Base-by-base conservation (phyloP, 2,329 filamentous ascomycete species). In the Apiospora kogelbergensis region DNA sequence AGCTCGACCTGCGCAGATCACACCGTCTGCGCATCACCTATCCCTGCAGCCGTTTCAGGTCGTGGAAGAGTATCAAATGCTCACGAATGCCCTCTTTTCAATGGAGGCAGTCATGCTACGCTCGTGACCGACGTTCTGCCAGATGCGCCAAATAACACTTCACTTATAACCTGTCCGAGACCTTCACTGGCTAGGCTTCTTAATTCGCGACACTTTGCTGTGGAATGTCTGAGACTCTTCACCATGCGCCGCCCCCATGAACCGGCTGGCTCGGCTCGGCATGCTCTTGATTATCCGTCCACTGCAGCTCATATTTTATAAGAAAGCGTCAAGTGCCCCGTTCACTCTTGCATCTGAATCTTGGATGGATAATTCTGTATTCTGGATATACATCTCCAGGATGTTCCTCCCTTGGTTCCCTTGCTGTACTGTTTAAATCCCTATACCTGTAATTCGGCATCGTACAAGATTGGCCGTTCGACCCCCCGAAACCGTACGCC, bases 11-110 rank as follows among this genome's bases (percentile, higher is more conserved):
- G 2, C 10, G 53, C 30, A 60, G 53, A 60, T 60, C 53, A 60
- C 37, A 60, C 53, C 53, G 53, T n/a, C 10, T 6, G 53, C 53
- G 53, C 53, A 33, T 60, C 53, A 60, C 30, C 30, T 37, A 60
- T 60, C 53, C 53, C 53, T 60, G 53, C 53, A 37, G 13, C 26
- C 30, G 53, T 60, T 60, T 60, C 53, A 60, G 53, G 48, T 33
- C 26, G 22, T 26, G 3, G 10, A 33, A 57, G 26, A 57, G 48
- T 48, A 24, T 48, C 45, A 57, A 33, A 57, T 30, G 26, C n/a
- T 20, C 26, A 20, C 2, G 15, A 57, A 17, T 7, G 48, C 48
- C 26, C 13, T 42, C 40, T 42, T 15, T 15, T 42, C 6, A 30
- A 26, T 30, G 24, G 11, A 9, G 26, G 48, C 26, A 20, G 24